Percentiles rank a stretch among this genome's conserved stretches.
These are phyloP conservation scores for Allomyces javanicus DNA, from an alignment of 192 early-diverging fungal genomes.

Conservation along the genomic window DNA sequence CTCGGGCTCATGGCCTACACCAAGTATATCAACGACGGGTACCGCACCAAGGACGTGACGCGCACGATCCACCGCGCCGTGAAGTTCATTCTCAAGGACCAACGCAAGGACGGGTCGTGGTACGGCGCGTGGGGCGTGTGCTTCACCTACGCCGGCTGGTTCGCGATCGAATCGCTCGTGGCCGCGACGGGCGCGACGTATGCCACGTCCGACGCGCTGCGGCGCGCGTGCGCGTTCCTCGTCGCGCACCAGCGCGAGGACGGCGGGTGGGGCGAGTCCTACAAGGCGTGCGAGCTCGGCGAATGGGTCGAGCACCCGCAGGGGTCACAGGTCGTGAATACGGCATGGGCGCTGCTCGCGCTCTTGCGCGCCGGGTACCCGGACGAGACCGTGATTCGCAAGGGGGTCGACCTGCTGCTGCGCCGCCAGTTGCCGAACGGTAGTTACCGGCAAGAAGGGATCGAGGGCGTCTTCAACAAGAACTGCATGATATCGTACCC, in stretches of 20 bases:
- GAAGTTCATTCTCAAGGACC: conserved; percentile 50
- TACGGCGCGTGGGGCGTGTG: conserved; percentile 94
- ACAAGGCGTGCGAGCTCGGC: conserved; percentile 57
- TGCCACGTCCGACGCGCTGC: conserved; percentile 6
- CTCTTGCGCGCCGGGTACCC: conserved; percentile 82
- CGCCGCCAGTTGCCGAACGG: conserved; percentile 70
- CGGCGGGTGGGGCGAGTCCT: conserved; percentile 96
- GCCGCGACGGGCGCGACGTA: conserved; percentile 65
- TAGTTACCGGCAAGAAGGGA: conserved; percentile 88
- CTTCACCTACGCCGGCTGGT: conserved; percentile 89
- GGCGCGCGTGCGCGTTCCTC: conserved; percentile 70
- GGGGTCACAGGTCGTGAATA: conserved; percentile 74
- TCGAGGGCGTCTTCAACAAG: conserved; percentile 97
- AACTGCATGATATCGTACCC: conserved; percentile 70
- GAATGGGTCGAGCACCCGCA: conserved; percentile 39
- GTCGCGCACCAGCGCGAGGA: conserved; percentile 69
- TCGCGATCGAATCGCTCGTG: conserved; percentile 63
- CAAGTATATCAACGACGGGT: conserved; percentile 39
- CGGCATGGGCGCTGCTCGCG: conserved; percentile 67
- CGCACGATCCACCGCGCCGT: conserved; percentile 34
- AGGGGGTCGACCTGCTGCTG: conserved; percentile 60
- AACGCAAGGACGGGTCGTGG: conserved; percentile 72
- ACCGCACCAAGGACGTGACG: conserved; percentile 63
- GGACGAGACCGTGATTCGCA: conserved; percentile 37
- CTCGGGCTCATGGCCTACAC: conserved; percentile 63